Evolutionary conservation across 2,329 filamentous ascomycete genomes (phyloP).

Genomic region (Sordariomycetes sp.): DNA sequence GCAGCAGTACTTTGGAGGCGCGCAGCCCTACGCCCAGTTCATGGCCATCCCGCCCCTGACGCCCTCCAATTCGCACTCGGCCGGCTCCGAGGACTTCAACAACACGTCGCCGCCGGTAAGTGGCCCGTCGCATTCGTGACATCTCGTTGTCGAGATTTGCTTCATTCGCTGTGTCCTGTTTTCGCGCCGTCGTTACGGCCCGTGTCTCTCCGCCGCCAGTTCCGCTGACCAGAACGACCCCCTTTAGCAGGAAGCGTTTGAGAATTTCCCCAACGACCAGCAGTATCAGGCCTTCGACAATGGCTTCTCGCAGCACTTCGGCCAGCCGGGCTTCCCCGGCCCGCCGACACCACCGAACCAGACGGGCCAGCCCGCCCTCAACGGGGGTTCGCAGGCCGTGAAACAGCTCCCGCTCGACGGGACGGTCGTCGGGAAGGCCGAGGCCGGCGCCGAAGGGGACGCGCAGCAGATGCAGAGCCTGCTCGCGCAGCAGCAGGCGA

Average conservation of each 20-base stretch:
- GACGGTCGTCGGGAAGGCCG: slow-evolving; percentile 19
- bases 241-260: slow-evolving; percentile 33
- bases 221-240: neutral
- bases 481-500: neutral
- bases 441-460: slow-evolving; percentile 24
- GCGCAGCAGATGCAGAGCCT: slow-evolving; percentile 10
- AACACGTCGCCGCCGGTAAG: slow-evolving; percentile 43
- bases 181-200: too few species aligned
- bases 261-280: slow-evolving; percentile 33
- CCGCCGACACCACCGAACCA: slow-evolving; percentile 42
- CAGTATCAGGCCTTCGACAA: slow-evolving; percentile 36
- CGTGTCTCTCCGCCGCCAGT: neutral
- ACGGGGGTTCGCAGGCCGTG: slow-evolving; percentile 14
- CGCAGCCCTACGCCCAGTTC: slow-evolving; percentile 36
- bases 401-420: slow-evolving; percentile 10
- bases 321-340: slow-evolving; percentile 25
- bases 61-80: slow-evolving; percentile 44
- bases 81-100: slow-evolving; percentile 42
- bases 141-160: neutral
- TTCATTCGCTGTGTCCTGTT: neutral
- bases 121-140: slow-evolving; percentile 14
- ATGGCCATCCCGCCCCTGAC: slow-evolving; percentile 43
- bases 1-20: slow-evolving; percentile 34
- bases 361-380: slow-evolving; percentile 8
- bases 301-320: slow-evolving; percentile 5